These are phyloP conservation scores for Tricholoma flavovirens DNA, from an alignment of 768 basidiomycete species.

Conservation along the genomic window DNA sequence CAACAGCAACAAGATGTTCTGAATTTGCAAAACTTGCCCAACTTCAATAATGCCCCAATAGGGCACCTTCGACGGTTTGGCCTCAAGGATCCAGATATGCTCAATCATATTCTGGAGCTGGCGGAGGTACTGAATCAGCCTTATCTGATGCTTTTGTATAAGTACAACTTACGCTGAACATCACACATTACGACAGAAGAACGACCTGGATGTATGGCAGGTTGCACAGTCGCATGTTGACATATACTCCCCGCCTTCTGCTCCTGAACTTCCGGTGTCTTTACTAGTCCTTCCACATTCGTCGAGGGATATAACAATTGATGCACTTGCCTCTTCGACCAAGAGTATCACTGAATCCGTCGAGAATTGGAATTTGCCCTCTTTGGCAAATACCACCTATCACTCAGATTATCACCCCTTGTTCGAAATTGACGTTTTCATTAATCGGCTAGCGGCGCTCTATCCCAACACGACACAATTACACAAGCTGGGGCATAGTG, in stretches of 20 bases:
- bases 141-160: background rate
- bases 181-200: constrained; percentile 23
- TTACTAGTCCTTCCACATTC: constrained; percentile 11
- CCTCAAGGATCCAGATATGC: constrained; percentile 1
- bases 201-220: constrained; percentile 50
- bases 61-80: constrained; percentile 18
- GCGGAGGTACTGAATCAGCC: constrained; percentile 7
- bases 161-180: background rate
- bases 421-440: constrained; percentile 46
- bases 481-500: constrained; percentile 49
- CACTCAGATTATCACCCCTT: constrained; percentile 51
- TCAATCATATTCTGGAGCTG: constrained; percentile 8
- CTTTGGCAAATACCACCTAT: constrained; percentile 33
- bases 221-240: constrained; percentile 41
- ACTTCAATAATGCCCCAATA: constrained; percentile 3
- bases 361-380: constrained; percentile 29
- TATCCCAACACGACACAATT: constrained; percentile 44
- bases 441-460: constrained; percentile 38
- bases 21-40: constrained; percentile 1
- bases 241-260: constrained; percentile 27
- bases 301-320: constrained; percentile 11
- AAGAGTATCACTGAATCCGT: background rate
- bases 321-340: constrained; percentile 5
- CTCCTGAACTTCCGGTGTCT: constrained; percentile 8
- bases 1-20: constrained; percentile 11